These are phyloP conservation scores for Diplogelasinospora grovesii DNA, from an alignment of 495 filamentous ascomycete genomes.

Conservation along the genomic window DNA sequence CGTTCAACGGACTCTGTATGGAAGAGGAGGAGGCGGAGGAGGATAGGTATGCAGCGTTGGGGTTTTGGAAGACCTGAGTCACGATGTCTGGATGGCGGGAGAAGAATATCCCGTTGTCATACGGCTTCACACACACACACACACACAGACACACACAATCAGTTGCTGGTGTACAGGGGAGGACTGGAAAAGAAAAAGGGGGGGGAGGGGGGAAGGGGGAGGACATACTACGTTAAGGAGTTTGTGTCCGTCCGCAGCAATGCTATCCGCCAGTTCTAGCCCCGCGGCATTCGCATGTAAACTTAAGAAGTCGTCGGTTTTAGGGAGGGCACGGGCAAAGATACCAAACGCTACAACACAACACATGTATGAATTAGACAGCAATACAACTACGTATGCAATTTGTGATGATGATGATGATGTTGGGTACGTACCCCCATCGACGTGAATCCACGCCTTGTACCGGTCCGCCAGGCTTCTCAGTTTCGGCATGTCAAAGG, in stretches of 20 bases:
- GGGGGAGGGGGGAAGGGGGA: neutral
- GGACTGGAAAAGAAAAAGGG: neutral
- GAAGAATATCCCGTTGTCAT: conserved; percentile 89
- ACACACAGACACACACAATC: no score
- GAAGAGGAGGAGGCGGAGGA: conserved; percentile 22
- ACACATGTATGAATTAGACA: neutral
- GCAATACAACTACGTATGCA: neutral
- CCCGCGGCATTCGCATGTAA: conserved; percentile 53
- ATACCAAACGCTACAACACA: conserved; percentile 67
- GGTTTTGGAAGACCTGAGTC: conserved; percentile 66
- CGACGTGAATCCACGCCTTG: conserved; percentile 83
- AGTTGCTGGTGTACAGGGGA: no score
- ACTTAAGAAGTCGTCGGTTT: conserved; percentile 49
- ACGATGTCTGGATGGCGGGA: conserved; percentile 53
- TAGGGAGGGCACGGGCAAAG: conserved; percentile 61
- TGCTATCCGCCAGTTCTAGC: conserved; percentile 80
- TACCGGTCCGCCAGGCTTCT: conserved; percentile 65
- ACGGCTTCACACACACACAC: conserved; percentile 57
- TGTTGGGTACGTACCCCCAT: conserved; percentile 50
- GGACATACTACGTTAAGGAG: conserved; percentile 72
- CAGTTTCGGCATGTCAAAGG: conserved; percentile 55
- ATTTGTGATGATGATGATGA: neutral
- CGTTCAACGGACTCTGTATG: conserved; percentile 78
- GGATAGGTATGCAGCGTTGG: conserved; percentile 77
- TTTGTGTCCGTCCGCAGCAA: conserved; percentile 83